Base-by-base conservation (phyloP, 2,329 filamentous ascomycete genomes). In the Penicillium sp. region DNA sequence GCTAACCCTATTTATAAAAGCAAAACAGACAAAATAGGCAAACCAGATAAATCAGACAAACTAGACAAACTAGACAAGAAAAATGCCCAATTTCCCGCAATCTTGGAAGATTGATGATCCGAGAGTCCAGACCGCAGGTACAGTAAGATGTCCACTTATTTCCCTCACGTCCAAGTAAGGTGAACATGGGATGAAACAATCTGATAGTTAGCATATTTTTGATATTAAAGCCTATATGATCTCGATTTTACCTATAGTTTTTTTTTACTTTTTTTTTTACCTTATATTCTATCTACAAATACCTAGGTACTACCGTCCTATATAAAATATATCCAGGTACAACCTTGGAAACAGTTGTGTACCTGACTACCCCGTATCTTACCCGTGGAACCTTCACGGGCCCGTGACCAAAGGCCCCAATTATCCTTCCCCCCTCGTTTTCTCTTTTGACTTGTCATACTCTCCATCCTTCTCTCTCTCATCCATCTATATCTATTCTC, bases 361-460 rank as follows among this genome's bases (percentile, higher is more conserved):
- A 41, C 54, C 54, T 57, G 54, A 57, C 54, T 57, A 53, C 54
- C 54, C 54, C 54, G 42, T 57, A 47, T 45, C 41, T 45, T 4
- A 53, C 55, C 49, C 55, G 55, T 57, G 55, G 55, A 58, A 58
- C 51, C 31, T 42, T 42, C 17, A 44, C 41, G 29, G 47, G 48
- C 53, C 59, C 59, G 60, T 62, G 58, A 61, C 52, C 53, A 48
- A 48, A 41, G 19, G 29, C 47, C 58, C 48, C 52, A 35, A 42
- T 49, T 45, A 33, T 55, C 53, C 50, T 39, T 19, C 10, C 35
- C 49, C 35, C 36, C 47, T 48, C 38, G 48, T 27, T 52, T 49
- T 61, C 49, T 51, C 44, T 49, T 56, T 38, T 44, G 36, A 54
- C 43, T 55, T 47, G 21, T 21, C 45, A 25, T 48, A 35, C 47